Conservation (phyloP, 2,329 filamentous ascomycete genomes). For the Catunica adiposa region DNA sequence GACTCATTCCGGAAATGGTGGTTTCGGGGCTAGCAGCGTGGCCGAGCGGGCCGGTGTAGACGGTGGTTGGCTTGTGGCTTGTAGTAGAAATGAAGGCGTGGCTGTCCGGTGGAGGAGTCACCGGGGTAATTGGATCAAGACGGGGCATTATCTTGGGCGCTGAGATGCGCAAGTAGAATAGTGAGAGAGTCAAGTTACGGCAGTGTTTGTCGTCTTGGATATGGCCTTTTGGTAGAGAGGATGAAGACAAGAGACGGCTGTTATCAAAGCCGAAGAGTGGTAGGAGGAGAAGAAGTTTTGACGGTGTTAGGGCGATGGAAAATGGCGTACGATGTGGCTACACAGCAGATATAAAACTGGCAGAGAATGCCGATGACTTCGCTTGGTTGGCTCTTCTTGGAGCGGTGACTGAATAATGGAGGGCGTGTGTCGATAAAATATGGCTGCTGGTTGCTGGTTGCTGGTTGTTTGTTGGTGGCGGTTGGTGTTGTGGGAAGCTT, state of each 20-base stretch:
- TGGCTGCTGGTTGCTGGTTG: neutral
- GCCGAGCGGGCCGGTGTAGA: neutral
- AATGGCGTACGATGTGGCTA: neutral
- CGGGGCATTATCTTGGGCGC: conserved; percentile 12
- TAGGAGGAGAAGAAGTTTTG: too few relatives aligned
- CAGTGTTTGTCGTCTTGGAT: neutral
- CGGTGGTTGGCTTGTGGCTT: conserved; percentile 2
- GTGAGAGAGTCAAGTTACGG: neutral
- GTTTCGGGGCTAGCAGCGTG: neutral
- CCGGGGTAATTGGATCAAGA: conserved; percentile 21
- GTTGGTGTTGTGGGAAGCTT: neutral
- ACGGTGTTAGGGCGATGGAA: too few relatives aligned
- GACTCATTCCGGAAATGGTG: too few relatives aligned
- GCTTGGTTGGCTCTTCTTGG: neutral
- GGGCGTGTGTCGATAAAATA: neutral
- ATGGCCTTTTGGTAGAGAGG: neutral
- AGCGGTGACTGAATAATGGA: neutral
- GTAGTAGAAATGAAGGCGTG: conserved; percentile 19
- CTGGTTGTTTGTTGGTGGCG: neutral
- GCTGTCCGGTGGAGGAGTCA: conserved; percentile 26
- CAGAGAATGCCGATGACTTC: neutral
- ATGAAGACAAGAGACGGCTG: neutral
- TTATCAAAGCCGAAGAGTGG: too few relatives aligned
- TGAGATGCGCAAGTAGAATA: neutral
- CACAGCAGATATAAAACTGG: neutral